Evolutionary conservation across 208 protist genomes (phyloP).

Genomic region (Wallacemonas collosoma): DNA sequence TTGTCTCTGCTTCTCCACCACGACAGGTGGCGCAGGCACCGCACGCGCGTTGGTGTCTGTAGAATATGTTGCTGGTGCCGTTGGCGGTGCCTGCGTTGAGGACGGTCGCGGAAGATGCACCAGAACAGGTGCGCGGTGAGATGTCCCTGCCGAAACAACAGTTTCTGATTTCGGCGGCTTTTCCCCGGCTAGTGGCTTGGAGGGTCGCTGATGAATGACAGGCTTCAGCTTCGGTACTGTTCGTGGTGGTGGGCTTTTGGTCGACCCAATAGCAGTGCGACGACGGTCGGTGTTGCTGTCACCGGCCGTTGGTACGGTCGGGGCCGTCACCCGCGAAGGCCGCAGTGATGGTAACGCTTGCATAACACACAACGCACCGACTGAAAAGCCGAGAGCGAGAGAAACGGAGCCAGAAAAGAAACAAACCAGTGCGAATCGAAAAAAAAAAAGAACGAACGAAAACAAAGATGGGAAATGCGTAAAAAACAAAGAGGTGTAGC

Average conservation of each 20-base stretch:
- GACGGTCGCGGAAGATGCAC: not conserved
- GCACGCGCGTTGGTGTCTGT: not conserved
- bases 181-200: not conserved
- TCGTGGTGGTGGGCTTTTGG: not conserved
- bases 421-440: constrained; percentile 15
- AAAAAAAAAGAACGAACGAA: constrained; percentile 22
- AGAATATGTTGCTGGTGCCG: too few relatives aligned
- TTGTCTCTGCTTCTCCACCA: too few relatives aligned
- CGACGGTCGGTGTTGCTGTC: not conserved
- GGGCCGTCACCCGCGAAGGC: not conserved
- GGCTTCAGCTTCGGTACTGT: constrained; percentile 3
- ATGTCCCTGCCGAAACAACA: too few relatives aligned
- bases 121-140: not conserved
- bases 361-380: not conserved
- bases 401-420: constrained; percentile 12
- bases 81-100: not conserved
- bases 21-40: not conserved
- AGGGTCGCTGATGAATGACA: constrained; percentile 3
- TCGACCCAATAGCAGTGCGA: not conserved
- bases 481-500: not conserved
- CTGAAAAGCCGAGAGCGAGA: not conserved
- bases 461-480: constrained; percentile 2
- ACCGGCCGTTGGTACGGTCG: not conserved
- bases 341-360: constrained; percentile 15
- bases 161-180: not conserved